phyloP scores from a whole-genome alignment of 345 rosid genomes.

The Brassica cretica region DNA sequence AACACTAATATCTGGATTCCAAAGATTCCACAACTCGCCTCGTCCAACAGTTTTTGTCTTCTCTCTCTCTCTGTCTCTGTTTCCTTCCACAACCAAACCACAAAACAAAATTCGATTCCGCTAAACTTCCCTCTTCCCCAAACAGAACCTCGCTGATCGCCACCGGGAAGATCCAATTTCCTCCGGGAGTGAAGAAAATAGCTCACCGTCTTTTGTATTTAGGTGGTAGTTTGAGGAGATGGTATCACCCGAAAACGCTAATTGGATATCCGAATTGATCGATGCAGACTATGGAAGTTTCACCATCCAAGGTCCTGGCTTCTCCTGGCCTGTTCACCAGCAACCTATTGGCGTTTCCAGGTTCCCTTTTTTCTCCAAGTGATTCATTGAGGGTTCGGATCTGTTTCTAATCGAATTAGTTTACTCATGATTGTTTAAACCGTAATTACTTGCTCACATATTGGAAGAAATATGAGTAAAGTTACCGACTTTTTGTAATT shows the following conservation, averaged over 20 bases:
- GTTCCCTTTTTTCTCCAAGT: conserved; percentile 36
- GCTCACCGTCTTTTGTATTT: neutral
- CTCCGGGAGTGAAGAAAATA: neutral
- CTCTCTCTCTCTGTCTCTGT: neutral
- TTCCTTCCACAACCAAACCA: neutral
- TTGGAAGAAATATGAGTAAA: neutral
- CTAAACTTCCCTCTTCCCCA: neutral
- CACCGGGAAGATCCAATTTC: conserved; percentile 20
- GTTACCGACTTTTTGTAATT: neutral
- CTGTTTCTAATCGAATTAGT: conserved; percentile 3
- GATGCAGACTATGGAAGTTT: conserved; percentile 71
- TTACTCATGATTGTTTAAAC: neutral
- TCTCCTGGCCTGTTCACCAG: conserved; percentile 63
- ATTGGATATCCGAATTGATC: conserved; percentile 69
- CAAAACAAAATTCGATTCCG: conserved; percentile 2
- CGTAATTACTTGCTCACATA: neutral
- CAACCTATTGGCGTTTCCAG: conserved; percentile 59
- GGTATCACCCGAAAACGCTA: conserved; percentile 72
- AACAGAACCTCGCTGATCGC: conserved; percentile 21
- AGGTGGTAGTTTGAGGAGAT: conserved; percentile 43
- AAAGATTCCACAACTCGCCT: conserved; percentile 34
- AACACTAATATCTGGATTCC: conserved; percentile 27
- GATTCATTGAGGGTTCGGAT: conserved; percentile 33
- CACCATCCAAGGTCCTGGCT: conserved; percentile 56
- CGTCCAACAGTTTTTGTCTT: conserved; percentile 29